phyloP scores from a whole-genome alignment of 2,329 filamentous ascomycete species.

The Teratosphaeria nubilosa region DNA sequence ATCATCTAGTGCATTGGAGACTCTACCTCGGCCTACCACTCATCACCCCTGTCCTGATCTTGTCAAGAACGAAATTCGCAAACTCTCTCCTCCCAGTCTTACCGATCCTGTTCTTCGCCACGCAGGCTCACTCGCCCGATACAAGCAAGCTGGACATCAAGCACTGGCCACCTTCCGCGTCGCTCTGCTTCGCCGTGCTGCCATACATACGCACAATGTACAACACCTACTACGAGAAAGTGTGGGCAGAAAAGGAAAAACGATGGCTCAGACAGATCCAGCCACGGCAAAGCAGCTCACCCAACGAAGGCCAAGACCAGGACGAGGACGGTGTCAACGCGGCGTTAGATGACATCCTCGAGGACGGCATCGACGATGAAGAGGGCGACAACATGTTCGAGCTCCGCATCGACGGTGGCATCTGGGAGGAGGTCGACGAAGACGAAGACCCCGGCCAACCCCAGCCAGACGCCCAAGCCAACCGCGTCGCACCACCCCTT shows the following conservation, averaged over 20 bases:
- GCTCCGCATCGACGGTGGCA: conserved; percentile 26
- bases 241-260: conserved; percentile 48
- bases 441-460: conserved; percentile 12
- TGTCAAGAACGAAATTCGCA: conserved; percentile 55
- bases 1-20: conserved; percentile 35
- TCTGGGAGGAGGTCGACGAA: conserved; percentile 32
- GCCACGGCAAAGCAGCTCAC: conserved; percentile 34
- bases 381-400: conserved; percentile 20
- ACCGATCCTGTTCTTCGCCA: conserved; percentile 52
- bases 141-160: conserved; percentile 39
- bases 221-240: conserved; percentile 49
- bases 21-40: conserved; percentile 53
- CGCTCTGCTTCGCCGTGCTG: conserved; percentile 54
- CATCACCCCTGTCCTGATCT: conserved; percentile 57
- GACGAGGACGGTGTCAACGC: conserved; percentile 7
- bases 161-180: conserved; percentile 57
- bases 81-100: conserved; percentile 55
- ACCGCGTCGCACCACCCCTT: conserved; percentile 2
- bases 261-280: conserved; percentile 55
- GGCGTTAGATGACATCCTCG: conserved; percentile 4
- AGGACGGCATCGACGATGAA: conserved; percentile 16
- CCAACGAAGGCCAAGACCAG: conserved; percentile 8
- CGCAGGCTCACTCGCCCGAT: conserved; percentile 35
- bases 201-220: conserved; percentile 58
- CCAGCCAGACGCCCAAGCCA: conserved; percentile 4